Base-by-base conservation (phyloP, 83 land plant species). In the Picea abies region DNA sequence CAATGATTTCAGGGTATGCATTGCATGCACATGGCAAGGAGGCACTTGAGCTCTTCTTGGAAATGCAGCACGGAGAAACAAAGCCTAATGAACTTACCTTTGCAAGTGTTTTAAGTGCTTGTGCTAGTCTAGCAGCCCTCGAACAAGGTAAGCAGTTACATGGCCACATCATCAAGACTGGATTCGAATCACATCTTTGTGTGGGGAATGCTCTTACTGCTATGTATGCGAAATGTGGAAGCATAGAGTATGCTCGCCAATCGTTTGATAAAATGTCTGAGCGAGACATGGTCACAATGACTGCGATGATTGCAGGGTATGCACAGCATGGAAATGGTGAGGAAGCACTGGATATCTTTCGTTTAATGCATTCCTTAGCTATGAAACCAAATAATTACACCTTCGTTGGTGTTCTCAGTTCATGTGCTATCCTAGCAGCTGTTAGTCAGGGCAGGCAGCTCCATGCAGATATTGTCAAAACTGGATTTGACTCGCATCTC, bases 271-370 rank as follows among this genome's bases (percentile, higher is more conserved):
- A 5, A 68, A 47, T 83, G 17, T 26, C 75, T 23, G 44, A 65
- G 4, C 73, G 56, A 65, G 84, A 83, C 69, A 65, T 76, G 70
- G 80, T 83, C n/a, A 47, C 84, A 0, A 66, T 58, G 84, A 83
- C 77, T 47, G 61, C 84, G 1, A 77, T 83, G 79, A 83, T 83
- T 56, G 78, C 63, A 76, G 67, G 79, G 23, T 85, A 85, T 52
- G 83, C 86, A 9, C 86, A 80, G 37, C 56, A 81, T 75, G 83
- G 80, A 7, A 3, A 81, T 85, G 68, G 76, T 25, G 26, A 62
- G 20, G 61, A 37, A 47, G 86, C 86, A 22, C 56, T 85, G 32
- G 26, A 22, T 35, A 19, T 85, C 41, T 63, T 81, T 75, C 11
- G 29, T 1, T 44, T 35, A 58, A 85, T 85, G 86, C 37, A 80